These are phyloP conservation scores for Picea glauca DNA, from an alignment of 75 land plant species.

Conservation along the genomic window DNA sequence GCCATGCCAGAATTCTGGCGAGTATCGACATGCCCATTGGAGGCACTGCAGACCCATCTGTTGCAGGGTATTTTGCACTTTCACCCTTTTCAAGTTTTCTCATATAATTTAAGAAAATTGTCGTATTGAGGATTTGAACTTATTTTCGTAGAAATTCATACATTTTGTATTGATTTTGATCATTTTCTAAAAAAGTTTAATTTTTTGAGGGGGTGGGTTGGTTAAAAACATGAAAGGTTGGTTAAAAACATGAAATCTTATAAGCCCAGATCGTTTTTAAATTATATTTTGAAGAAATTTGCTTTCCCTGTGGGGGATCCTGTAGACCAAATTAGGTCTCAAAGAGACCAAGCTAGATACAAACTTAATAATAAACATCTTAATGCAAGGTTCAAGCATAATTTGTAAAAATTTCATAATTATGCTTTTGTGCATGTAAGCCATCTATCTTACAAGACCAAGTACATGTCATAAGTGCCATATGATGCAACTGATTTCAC, in stretches of 20 bases:
- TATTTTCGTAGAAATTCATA: neutral
- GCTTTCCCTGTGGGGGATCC: too few relatives aligned
- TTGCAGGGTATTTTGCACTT: conserved; percentile 30
- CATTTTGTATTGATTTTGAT: neutral
- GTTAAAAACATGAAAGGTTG: too few relatives aligned
- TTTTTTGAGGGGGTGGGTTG: too few relatives aligned
- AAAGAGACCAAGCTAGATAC: too few relatives aligned
- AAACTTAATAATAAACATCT: too few relatives aligned
- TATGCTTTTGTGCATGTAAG: neutral
- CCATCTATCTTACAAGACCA: neutral
- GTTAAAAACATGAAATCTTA: too few relatives aligned
- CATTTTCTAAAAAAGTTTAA: too few relatives aligned
- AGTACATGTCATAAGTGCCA: neutral
- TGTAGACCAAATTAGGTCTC: too few relatives aligned
- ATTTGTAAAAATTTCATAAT: neutral
- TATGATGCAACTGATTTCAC: neutral
- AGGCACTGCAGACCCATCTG: conserved; percentile 43
- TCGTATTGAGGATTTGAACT: neutral
- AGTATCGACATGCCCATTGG: conserved; percentile 45
- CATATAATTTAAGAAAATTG: neutral
- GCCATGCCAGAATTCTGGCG: conserved; percentile 41
- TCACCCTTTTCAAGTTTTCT: too few relatives aligned
- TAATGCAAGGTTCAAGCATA: neutral
- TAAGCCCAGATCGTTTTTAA: too few relatives aligned
- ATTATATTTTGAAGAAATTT: too few relatives aligned